Evolutionary conservation across 805 yeast genomes (phyloP), one percentile per base, ranked within the genome.

Genomic region (Wickerhamiella slavikovae): DNA sequence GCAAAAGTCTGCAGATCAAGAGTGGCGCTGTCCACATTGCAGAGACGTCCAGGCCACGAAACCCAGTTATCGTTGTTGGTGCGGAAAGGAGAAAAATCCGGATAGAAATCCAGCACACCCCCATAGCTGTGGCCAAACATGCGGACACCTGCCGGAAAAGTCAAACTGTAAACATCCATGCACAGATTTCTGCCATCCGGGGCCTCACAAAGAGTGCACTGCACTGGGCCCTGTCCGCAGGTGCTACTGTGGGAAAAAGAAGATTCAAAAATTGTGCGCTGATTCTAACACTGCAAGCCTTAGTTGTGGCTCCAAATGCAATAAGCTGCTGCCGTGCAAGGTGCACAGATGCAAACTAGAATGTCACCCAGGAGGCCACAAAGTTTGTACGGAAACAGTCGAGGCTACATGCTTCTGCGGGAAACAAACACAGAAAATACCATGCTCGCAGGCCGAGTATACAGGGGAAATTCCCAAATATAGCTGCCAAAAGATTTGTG

Each of bases 231-330:
- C 45, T 1, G 12, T 7, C 11, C 27, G 35, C 2, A 16, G 16
- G 10, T 43, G 47, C 25, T 42, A 27, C 15, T 43, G 47, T 28
- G 41, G 41, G 2, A 33, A 34, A 16, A 10, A 17, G 3, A 15
- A 12, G 3, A 27, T 19, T 18, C 39, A 35, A 15, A 24, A 22
- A 3, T 19, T 30, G 1, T 43, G 47, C 31, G 17, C 29, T 9
- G 20, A 25, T 5, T 37, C 41, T 1, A 25, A 28, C 6, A 38
- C 38, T 17, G 29, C 20, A 1, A 43, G 47, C 7, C 40, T 27
- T 23, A 66, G 76, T 3, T 79, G 93, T 50, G 68, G 70, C 25
- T 54, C 57, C 12, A 51, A 52, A 5, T 79, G 93, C 54, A 64
- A 64, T 1, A 51, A 58, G 30, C 35, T 40, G 4, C 45, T 69